Percentiles rank a stretch among this genome's conserved stretches.
phyloP scores from a whole-genome alignment of 73 alveolate genomes.

The Uronychia setigera region DNA sequence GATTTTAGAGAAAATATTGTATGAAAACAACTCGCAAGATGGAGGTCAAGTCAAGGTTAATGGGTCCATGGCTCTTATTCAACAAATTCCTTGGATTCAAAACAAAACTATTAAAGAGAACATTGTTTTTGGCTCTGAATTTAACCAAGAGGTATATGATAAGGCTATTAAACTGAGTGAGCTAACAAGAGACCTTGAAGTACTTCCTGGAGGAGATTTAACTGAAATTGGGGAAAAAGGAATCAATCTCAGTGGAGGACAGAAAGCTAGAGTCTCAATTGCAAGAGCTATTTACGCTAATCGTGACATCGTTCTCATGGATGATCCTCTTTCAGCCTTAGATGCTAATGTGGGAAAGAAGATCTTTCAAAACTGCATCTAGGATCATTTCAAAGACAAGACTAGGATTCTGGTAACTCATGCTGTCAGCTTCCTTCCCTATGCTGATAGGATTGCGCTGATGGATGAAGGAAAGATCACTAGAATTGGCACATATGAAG shows the following conservation, averaged over 20 bases:
- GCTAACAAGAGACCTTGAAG: slow-evolving; percentile 84
- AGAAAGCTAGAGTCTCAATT: slow-evolving; percentile 94
- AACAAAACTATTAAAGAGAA: slow-evolving; percentile 92
- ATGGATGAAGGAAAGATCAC: slow-evolving; percentile 83
- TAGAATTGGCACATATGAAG: slow-evolving; percentile 52
- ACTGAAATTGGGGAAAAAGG: slow-evolving; percentile 99
- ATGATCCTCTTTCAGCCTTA: slow-evolving; percentile 94
- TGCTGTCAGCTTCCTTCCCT: slow-evolving; percentile 84
- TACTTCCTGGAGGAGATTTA: slow-evolving; percentile 87
- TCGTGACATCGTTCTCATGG: slow-evolving; percentile 77
- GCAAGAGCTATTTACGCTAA: slow-evolving; percentile 97
- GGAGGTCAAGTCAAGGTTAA: neutral
- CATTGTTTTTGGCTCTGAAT: slow-evolving; percentile 82
- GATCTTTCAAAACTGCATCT: slow-evolving; percentile 84
- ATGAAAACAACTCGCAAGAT: neutral
- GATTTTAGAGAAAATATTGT: neutral
- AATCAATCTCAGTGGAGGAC: slow-evolving; percentile 95
- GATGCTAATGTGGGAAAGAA: slow-evolving; percentile 95
- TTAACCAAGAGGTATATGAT: slow-evolving; percentile 75
- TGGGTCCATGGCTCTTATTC: slow-evolving; percentile 81
- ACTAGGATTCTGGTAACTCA: slow-evolving; percentile 95
- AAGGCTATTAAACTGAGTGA: slow-evolving; percentile 75
- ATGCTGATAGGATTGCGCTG: slow-evolving; percentile 83
- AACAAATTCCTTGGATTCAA: slow-evolving; percentile 92
- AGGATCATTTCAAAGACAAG: slow-evolving; percentile 77